Percentiles rank a stretch among this genome's conserved stretches.
phyloP scores from a whole-genome alignment of 1,284 basidiomycete species.

The Exsudoporus floridanus region DNA sequence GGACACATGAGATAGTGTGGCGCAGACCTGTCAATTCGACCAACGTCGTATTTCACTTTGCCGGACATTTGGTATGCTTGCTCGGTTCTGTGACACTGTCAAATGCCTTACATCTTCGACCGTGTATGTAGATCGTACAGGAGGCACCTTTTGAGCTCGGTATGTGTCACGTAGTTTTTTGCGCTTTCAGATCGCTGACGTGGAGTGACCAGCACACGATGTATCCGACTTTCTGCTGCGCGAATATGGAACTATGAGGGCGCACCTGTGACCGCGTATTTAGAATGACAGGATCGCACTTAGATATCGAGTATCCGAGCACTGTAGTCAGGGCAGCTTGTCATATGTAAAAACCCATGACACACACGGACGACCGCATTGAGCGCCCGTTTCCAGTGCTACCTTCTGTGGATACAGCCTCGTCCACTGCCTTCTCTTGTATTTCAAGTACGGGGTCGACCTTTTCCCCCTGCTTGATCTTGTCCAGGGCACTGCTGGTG shows the following conservation, averaged over 20 bases:
- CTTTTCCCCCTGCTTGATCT: not conserved
- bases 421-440: not conserved
- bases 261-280: conserved; percentile 10
- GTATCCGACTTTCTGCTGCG: conserved; percentile 27
- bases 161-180: conserved; percentile 13
- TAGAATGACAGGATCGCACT: not conserved
- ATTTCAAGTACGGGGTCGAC: not conserved
- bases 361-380: not conserved
- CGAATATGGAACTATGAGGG: conserved; percentile 6
- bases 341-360: conserved; percentile 6
- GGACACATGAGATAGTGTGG: conserved; percentile 53
- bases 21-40: conserved; percentile 56
- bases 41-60: conserved; percentile 53
- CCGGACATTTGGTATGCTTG: conserved; percentile 57
- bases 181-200: not conserved
- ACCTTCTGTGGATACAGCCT: not conserved
- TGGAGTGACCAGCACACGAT: conserved; percentile 19
- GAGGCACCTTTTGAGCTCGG: conserved; percentile 46
- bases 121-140: conserved; percentile 40
- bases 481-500: conserved; percentile 5
- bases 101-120: conserved; percentile 10
- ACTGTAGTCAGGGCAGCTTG: not conserved
- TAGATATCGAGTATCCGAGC: not conserved
- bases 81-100: not conserved
- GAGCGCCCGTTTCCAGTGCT: not conserved